phyloP scores from a whole-genome alignment of 257 asterid species.

The Solanum pimpinellifolium region DNA sequence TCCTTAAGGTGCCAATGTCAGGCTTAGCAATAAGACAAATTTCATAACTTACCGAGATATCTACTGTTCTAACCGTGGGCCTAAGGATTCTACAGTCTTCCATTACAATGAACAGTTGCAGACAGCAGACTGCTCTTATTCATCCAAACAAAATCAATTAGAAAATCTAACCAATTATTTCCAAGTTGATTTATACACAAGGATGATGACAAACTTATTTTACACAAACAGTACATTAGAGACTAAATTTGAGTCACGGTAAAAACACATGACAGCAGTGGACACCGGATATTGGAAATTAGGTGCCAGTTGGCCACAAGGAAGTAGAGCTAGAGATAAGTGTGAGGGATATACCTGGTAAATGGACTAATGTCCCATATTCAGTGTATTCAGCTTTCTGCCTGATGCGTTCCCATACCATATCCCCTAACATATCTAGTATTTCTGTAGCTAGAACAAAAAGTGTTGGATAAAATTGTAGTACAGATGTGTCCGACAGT shows the following conservation, averaged over 20 bases:
- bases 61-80: not conserved
- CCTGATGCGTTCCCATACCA: constrained; percentile 74
- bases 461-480: constrained; percentile 72
- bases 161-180: not conserved
- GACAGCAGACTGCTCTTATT: not conserved
- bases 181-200: not conserved
- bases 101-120: not conserved
- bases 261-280: not conserved
- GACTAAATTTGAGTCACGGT: not conserved
- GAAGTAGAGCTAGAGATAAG: not conserved
- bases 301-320: not conserved
- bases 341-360: constrained; percentile 40
- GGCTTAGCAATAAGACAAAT: not conserved
- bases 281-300: not conserved
- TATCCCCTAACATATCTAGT: constrained; percentile 78
- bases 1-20: not conserved
- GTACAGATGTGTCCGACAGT: constrained; percentile 55
- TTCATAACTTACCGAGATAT: not conserved
- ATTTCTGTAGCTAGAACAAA: constrained; percentile 76
- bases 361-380: constrained; percentile 32
- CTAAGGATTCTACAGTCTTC: not conserved
- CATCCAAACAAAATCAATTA: not conserved
- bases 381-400: constrained; percentile 50
- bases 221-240: not conserved
- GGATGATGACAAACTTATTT: not conserved